Evolutionary conservation across 2,329 filamentous ascomycete genomes (phyloP).

Genomic region (Colletotrichum sp.): DNA sequence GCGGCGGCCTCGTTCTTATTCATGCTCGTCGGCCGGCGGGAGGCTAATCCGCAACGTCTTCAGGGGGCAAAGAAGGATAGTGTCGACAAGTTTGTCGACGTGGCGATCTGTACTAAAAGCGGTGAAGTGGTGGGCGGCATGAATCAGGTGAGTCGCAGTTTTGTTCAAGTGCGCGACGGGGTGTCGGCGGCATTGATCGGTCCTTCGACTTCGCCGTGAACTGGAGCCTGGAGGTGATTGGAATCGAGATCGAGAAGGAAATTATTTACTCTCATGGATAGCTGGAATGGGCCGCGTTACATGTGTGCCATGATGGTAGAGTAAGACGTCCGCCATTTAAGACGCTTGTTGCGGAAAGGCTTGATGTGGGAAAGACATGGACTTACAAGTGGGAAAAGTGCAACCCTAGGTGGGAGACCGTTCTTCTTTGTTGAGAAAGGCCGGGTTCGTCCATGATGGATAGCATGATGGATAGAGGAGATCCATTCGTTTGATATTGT

Average conservation of each 20-base stretch:
- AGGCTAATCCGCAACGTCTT: background rate
- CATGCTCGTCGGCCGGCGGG: background rate
- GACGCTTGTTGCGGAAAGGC: background rate
- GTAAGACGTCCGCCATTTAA: background rate
- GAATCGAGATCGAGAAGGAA: background rate
- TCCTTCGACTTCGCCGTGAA: background rate
- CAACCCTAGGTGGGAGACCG: background rate
- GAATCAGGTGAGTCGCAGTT: background rate
- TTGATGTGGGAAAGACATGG: background rate
- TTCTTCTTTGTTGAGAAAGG: background rate
- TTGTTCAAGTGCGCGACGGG: background rate
- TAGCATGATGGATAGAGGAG: background rate
- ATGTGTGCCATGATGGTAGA: background rate
- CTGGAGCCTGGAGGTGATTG: background rate
- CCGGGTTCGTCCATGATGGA: background rate
- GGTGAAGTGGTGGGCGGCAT: background rate
- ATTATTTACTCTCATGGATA: background rate
- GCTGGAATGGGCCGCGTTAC: background rate
- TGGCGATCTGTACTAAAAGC: background rate
- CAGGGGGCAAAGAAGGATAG: background rate
- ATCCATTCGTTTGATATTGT: background rate
- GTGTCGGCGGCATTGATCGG: background rate
- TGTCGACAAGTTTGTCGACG: background rate
- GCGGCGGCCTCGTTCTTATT: background rate
- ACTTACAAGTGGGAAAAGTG: background rate